Base-by-base conservation (phyloP, 495 filamentous ascomycete genomes). In the Penicillium alfredii region DNA sequence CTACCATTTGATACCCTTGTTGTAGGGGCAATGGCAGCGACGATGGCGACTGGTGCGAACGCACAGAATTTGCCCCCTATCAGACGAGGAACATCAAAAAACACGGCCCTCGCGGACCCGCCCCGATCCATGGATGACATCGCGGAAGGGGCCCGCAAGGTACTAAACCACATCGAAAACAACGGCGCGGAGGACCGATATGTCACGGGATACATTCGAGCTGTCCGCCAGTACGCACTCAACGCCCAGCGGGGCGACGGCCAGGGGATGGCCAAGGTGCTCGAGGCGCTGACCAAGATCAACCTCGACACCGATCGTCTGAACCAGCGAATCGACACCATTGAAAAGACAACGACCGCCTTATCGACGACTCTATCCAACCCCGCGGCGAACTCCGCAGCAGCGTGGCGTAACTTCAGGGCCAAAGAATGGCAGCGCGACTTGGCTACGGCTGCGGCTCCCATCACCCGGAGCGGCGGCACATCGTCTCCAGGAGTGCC, bases 191-290 rank as follows among this genome's bases (percentile, higher is more conserved):
- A 35, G 26, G 30, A 42, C 12, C 33, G 15, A 39, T 47, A 47
- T 35, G 35, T 47, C 38, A 42, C 38, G 3, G 37, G 33, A 41
- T 47, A 33, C 38, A 47, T 47, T 14, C 33, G 34, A 1, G 29
- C 44, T 21, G 35, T 48, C 39, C 39, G 38, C 34, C 12, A 42
- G 25, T 43, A 43, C 38, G 45, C 45, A 23, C 20, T 43, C 19
- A 48, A 48, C 45, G 45, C 39, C 45, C 30, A 48, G 40, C 39
- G 35, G 35, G 40, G 45, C 13, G 44, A 48, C 15, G 27, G 22
- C 35, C 40, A 44, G 45, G 40, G 45, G 20, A 44, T 44, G 40
- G 35, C 31, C 31, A 44, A 44, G 28, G 45, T 44, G 32, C 45
- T 49, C 3, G 40, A 44, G 8, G 40, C 45, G 31, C 21, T 45